Evolutionary conservation across 306 rosid species (phyloP).

Genomic region (Acacia crassicarpa): DNA sequence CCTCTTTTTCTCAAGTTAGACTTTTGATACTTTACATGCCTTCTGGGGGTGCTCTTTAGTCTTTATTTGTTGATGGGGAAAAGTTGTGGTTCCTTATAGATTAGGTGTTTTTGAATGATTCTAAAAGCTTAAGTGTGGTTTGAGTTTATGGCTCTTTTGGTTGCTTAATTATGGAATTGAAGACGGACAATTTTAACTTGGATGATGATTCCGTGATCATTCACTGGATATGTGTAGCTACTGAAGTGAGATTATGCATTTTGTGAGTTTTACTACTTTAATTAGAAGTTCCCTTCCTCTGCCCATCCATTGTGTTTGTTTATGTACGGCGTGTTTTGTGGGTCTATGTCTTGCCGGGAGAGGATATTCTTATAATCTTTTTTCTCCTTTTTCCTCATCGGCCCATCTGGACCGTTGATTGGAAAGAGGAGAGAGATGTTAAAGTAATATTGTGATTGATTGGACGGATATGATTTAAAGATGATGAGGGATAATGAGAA

Average conservation of each 20-base stretch:
- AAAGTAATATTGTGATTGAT: too few relatives aligned
- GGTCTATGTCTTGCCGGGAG: background rate
- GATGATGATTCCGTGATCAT: slow-evolving; percentile 1
- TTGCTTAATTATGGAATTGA: slow-evolving; percentile 23
- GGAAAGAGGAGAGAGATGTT: too few relatives aligned
- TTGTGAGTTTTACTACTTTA: slow-evolving; percentile 4
- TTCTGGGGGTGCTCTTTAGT: slow-evolving; percentile 30
- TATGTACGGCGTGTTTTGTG: background rate
- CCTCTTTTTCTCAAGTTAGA: background rate
- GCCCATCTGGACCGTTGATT: too few relatives aligned
- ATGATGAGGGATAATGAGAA: too few relatives aligned
- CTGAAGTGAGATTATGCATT: slow-evolving; percentile 11
- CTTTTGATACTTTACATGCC: slow-evolving; percentile 11
- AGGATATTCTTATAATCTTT: too few relatives aligned
- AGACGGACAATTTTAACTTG: background rate
- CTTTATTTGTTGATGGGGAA: slow-evolving; percentile 24
- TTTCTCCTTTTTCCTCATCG: too few relatives aligned
- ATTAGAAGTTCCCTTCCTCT: background rate
- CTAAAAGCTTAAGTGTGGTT: slow-evolving; percentile 5
- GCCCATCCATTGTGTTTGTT: background rate
- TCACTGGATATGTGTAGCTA: slow-evolving; percentile 8
- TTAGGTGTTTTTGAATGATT: slow-evolving; percentile 5
- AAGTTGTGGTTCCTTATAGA: background rate
- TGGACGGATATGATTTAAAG: too few relatives aligned
- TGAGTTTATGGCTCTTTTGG: slow-evolving; percentile 20